Conservation (phyloP, 2,329 filamentous ascomycete species). For the Mycosphaerella sp. region DNA sequence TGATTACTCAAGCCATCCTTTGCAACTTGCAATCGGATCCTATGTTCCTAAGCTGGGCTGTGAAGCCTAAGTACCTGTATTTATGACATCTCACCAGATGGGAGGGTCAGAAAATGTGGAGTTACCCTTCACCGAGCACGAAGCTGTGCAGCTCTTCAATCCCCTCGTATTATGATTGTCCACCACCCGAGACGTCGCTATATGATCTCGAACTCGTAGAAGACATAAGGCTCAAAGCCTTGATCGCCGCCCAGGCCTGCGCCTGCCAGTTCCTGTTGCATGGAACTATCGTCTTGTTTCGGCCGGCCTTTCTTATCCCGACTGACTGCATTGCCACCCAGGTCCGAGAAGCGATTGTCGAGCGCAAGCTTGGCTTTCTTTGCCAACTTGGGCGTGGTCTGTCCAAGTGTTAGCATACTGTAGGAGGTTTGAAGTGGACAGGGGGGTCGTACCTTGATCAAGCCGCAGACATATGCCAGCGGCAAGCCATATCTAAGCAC, state of each 20-base stretch:
- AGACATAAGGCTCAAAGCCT: conserved; percentile 95
- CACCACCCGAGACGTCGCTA: conserved; percentile 27
- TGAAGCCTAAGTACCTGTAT: too few species aligned
- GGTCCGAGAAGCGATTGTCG: conserved; percentile 79
- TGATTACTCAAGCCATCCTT: too few species aligned
- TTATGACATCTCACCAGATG: background rate
- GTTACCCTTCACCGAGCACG: background rate
- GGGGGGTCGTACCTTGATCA: conserved; percentile 66
- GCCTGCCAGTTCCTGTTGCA: conserved; percentile 77
- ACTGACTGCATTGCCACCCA: conserved; percentile 90
- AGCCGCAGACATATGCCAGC: conserved; percentile 76
- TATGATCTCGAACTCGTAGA: conserved; percentile 84
- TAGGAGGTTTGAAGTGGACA: background rate
- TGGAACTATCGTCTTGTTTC: conserved; percentile 76
- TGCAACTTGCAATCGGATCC: too few species aligned
- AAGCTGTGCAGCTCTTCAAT: background rate
- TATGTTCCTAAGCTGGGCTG: too few species aligned
- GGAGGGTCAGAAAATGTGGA: background rate
- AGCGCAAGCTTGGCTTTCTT: conserved; percentile 64
- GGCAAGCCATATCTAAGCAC: conserved; percentile 94
- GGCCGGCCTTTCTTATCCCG: conserved; percentile 89
- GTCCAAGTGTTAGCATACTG: conserved; percentile 5
- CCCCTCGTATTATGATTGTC: background rate
- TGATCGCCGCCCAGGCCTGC: conserved; percentile 62
- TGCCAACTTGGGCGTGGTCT: conserved; percentile 77